These are phyloP conservation scores for Stentor roeselii DNA, from an alignment of 73 alveolate species.

Conservation along the genomic window DNA sequence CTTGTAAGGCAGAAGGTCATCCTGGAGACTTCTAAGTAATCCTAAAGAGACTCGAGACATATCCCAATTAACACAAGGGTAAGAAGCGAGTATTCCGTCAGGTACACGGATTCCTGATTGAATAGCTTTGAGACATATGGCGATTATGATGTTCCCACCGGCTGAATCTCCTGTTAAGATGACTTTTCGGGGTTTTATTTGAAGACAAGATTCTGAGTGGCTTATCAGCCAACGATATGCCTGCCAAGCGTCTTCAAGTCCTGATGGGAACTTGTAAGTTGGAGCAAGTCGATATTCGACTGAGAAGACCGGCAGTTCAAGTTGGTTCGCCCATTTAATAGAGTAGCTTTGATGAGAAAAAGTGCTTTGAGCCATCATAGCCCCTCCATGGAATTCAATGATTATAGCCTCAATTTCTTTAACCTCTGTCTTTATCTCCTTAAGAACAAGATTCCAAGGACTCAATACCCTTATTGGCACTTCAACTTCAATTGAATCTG, in stretches of 20 bases:
- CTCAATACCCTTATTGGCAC: no score
- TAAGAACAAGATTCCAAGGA: no score
- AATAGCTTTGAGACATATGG: slow-evolving; percentile 69
- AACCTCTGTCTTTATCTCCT: background rate
- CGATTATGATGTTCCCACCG: slow-evolving; percentile 94
- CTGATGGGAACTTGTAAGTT: slow-evolving; percentile 66
- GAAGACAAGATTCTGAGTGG: slow-evolving; percentile 52
- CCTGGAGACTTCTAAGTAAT: slow-evolving; percentile 64
- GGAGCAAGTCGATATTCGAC: slow-evolving; percentile 84
- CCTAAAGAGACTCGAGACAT: slow-evolving; percentile 61
- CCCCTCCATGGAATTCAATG: slow-evolving; percentile 89
- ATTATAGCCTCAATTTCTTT: slow-evolving; percentile 31
- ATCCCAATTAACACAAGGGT: slow-evolving; percentile 80
- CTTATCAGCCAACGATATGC: slow-evolving; percentile 69
- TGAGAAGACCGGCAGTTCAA: slow-evolving; percentile 63
- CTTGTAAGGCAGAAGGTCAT: slow-evolving; percentile 68
- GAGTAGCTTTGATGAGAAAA: slow-evolving; percentile 71
- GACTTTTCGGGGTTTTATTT: slow-evolving; percentile 72
- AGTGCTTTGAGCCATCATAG: slow-evolving; percentile 76
- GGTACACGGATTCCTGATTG: slow-evolving; percentile 79
- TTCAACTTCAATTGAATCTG: no score
- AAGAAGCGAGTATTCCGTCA: slow-evolving; percentile 71
- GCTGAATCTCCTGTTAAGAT: slow-evolving; percentile 97
- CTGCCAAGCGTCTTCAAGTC: slow-evolving; percentile 76
- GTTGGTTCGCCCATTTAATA: slow-evolving; percentile 66